A percentile compares a stretch with the other conserved stretches of the same genome.
These are phyloP conservation scores for Debaryomyces robertsiae DNA, from an alignment of 1,139 yeast genomes.

Conservation along the genomic window DNA sequence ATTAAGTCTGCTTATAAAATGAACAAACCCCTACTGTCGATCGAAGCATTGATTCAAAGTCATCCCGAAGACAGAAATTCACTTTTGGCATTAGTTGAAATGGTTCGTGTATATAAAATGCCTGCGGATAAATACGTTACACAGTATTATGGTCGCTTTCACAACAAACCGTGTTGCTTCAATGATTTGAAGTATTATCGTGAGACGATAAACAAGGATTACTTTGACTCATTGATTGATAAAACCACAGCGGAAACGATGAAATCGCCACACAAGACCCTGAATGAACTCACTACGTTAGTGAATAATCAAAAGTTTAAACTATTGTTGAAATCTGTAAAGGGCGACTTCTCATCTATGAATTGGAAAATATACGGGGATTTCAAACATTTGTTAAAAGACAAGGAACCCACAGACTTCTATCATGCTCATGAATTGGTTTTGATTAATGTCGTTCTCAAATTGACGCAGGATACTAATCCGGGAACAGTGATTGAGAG, in stretches of 20 bases:
- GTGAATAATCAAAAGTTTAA: constrained; percentile 57
- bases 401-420: constrained; percentile 59
- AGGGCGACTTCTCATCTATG: constrained; percentile 21
- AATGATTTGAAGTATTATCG: constrained; percentile 53
- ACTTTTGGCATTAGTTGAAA: constrained; percentile 54
- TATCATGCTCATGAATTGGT: constrained; percentile 67
- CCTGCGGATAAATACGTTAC: constrained; percentile 29
- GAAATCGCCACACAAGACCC: constrained; percentile 16
- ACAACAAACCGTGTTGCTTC: constrained; percentile 61
- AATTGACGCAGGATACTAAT: constrained; percentile 18
- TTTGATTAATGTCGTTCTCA: constrained; percentile 46
- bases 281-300: constrained; percentile 37
- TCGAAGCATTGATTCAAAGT: constrained; percentile 24
- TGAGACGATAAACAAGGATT: constrained; percentile 14
- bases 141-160: constrained; percentile 46
- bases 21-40: constrained; percentile 26
- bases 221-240: constrained; percentile 15
- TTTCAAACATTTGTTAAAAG: constrained; percentile 28
- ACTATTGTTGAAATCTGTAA: constrained; percentile 17
- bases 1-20: constrained; percentile 46
- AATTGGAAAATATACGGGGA: constrained; percentile 40
- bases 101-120: constrained; percentile 27
- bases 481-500: constrained; percentile 26
- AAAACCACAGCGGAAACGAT: constrained; percentile 13
- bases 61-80: constrained; percentile 54